A percentile compares a stretch with the other conserved stretches of the same genome.
Evolutionary conservation across 139 green algal genomes (phyloP).

Genomic region (Chlorella sp.): DNA sequence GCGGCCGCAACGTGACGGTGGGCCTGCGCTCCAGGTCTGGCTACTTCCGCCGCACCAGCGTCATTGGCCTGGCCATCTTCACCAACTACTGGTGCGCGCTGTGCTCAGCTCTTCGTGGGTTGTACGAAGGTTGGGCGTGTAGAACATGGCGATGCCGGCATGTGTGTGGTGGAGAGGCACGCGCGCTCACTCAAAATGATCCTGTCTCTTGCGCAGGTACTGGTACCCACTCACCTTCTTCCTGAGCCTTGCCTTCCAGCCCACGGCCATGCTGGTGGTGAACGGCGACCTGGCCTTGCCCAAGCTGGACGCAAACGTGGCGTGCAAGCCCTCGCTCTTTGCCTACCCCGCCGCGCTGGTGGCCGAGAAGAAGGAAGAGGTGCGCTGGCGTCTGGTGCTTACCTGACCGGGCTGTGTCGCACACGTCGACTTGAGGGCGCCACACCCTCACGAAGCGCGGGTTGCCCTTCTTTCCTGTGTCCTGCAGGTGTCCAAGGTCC

Average conservation of each 20-base stretch:
- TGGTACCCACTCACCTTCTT: constrained; percentile 96
- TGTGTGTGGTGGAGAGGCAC: too few relatives aligned
- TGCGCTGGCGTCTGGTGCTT: not conserved
- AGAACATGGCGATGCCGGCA: too few relatives aligned
- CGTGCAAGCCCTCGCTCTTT: constrained; percentile 75
- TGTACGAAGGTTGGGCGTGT: too few relatives aligned
- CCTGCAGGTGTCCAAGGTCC: constrained; percentile 62
- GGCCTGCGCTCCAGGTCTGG: constrained; percentile 67
- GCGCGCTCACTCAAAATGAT: too few relatives aligned
- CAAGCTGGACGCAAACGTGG: constrained; percentile 48
- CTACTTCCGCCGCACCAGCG: constrained; percentile 74
- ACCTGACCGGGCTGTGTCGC: not conserved
- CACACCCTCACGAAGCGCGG: too few relatives aligned
- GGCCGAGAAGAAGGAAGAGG: constrained; percentile 47
- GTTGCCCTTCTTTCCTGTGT: too few relatives aligned
- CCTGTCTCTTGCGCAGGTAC: too few relatives aligned
- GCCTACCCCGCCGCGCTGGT: constrained; percentile 79
- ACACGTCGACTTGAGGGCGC: not conserved
- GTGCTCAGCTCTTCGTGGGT: too few relatives aligned
- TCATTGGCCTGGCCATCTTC: constrained; percentile 91
- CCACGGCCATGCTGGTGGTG: constrained; percentile 84
- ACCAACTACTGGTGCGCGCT: constrained; percentile 84
- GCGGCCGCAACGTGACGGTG: constrained; percentile 88
- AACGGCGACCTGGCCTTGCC: constrained; percentile 76
- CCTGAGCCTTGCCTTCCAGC: constrained; percentile 75